phyloP scores from a whole-genome alignment of 345 rosid species.

The Gossypium rotundifolium region DNA sequence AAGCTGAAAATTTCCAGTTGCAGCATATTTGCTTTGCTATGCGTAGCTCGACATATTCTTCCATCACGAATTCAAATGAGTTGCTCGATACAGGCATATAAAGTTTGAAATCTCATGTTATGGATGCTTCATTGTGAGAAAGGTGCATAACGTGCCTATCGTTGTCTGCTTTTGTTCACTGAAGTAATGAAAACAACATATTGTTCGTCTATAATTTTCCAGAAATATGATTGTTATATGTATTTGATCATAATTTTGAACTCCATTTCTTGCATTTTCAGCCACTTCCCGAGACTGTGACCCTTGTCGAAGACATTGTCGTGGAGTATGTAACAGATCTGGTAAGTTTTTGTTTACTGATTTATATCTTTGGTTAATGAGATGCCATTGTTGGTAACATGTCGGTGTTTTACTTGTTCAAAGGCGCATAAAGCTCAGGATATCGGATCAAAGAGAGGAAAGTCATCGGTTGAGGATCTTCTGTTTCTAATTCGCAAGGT shows the following conservation, averaged over 20 bases:
- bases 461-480: slow-evolving; percentile 78
- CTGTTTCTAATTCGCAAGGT: slow-evolving; percentile 85
- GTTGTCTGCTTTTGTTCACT: background rate
- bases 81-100: background rate
- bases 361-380: background rate
- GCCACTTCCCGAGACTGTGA: slow-evolving; percentile 94
- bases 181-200: no score
- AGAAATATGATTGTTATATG: background rate
- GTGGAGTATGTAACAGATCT: slow-evolving; percentile 85
- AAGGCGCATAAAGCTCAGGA: slow-evolving; percentile 93
- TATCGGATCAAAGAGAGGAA: slow-evolving; percentile 76
- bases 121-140: background rate
- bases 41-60: background rate
- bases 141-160: background rate
- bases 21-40: background rate
- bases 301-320: slow-evolving; percentile 88
- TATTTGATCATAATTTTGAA: background rate
- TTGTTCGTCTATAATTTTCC: background rate
- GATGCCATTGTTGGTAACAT: background rate
- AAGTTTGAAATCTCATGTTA: background rate
- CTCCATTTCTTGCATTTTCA: slow-evolving; percentile 25
- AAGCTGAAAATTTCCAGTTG: background rate
- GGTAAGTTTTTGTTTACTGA: slow-evolving; percentile 34
- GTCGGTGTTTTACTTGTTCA: background rate
- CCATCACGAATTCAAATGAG: background rate